Conservation (phyloP, 1,284 basidiomycete species). For the Pyrrhoderma lamaoense region DNA sequence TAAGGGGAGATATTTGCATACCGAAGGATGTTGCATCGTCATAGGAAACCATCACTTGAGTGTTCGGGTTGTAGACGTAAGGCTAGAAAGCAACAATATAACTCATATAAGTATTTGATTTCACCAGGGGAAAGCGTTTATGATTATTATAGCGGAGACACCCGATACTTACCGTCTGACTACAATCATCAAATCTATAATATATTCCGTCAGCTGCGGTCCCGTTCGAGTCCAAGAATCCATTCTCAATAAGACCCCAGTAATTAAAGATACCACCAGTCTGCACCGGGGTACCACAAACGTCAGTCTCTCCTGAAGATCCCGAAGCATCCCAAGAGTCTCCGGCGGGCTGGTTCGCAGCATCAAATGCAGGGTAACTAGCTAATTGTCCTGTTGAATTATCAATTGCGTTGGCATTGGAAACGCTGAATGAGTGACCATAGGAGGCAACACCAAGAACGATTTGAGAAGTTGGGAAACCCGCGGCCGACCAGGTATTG, state of each 20-base stretch:
- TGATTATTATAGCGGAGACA: background rate
- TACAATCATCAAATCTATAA: constrained; percentile 54
- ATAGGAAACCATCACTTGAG: constrained; percentile 51
- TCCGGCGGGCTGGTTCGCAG: constrained; percentile 38
- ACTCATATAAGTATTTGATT: constrained; percentile 7
- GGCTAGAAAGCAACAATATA: constrained; percentile 34
- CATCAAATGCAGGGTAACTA: constrained; percentile 45
- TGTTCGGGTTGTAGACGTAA: constrained; percentile 50
- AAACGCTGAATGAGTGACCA: constrained; percentile 54
- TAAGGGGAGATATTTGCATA: too few species aligned
- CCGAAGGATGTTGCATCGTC: constrained; percentile 53
- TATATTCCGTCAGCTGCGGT: constrained; percentile 40
- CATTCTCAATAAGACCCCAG: constrained; percentile 48
- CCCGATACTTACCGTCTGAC: constrained; percentile 51
- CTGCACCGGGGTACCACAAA: constrained; percentile 41
- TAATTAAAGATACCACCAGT: constrained; percentile 51
- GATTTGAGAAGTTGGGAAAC: constrained; percentile 73
- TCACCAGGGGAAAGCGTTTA: background rate
- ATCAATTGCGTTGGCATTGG: constrained; percentile 16
- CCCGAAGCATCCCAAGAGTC: constrained; percentile 44
- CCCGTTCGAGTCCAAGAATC: constrained; percentile 49
- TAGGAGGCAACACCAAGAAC: constrained; percentile 79
- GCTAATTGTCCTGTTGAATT: constrained; percentile 22
- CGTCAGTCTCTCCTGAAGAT: constrained; percentile 35
- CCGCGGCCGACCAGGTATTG: constrained; percentile 66